Conservation (phyloP, 2,329 filamentous ascomycete genomes). For the Emmonsiellopsis sp. region DNA sequence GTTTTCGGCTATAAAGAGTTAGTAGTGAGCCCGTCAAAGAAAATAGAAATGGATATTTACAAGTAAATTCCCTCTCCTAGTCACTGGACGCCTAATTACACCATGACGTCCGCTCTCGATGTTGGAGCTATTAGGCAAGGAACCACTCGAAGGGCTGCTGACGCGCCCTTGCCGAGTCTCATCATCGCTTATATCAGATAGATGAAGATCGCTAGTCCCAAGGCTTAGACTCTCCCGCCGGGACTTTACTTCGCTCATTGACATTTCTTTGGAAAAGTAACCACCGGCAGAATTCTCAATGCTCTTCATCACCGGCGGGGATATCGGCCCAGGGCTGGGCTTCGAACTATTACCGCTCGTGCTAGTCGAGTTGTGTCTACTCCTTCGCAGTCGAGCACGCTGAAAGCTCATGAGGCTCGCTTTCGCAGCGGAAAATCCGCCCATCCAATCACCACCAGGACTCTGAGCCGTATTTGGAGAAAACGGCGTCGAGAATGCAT, state of each 20-base stretch:
- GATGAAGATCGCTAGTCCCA: conserved; percentile 79
- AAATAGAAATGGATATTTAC: conserved; percentile 45
- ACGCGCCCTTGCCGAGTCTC: conserved; percentile 39
- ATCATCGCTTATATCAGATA: conserved; percentile 70
- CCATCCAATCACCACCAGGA: conserved; percentile 54
- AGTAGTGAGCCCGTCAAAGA: background rate
- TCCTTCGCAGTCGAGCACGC: conserved; percentile 49
- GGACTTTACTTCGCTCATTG: conserved; percentile 42
- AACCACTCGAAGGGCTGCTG: conserved; percentile 22
- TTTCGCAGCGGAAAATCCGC: conserved; percentile 59
- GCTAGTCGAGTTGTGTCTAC: conserved; percentile 59
- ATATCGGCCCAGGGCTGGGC: conserved; percentile 62
- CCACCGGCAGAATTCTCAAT: conserved; percentile 44
- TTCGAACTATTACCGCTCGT: conserved; percentile 62
- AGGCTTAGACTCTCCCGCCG: conserved; percentile 83
- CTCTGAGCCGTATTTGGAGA: conserved; percentile 41
- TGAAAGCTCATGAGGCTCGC: conserved; percentile 75
- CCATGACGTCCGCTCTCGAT: conserved; percentile 54
- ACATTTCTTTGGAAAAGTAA: conserved; percentile 46
- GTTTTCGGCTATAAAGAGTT: conserved; percentile 68
- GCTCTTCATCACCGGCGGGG: conserved; percentile 58
- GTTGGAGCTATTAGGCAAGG: conserved; percentile 20
- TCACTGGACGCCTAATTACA: conserved; percentile 75
- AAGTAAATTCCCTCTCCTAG: conserved; percentile 77
- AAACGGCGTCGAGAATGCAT: conserved; percentile 35